Conservation (phyloP, 352 stramenopile species). For the Phytophthora palmivora region DNA sequence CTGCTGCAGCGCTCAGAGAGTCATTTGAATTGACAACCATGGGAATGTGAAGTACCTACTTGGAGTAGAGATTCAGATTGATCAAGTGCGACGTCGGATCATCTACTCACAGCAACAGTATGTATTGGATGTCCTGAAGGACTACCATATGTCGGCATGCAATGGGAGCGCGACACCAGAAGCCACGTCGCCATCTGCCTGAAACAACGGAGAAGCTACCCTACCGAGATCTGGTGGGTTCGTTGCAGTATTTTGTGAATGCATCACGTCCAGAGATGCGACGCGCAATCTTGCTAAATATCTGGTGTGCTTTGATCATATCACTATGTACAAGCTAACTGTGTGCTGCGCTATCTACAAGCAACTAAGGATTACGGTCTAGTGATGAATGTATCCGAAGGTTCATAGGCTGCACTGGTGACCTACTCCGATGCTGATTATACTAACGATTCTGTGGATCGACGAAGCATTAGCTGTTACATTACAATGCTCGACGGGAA, state of each 20-base stretch:
- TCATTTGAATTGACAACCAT: constrained; percentile 7
- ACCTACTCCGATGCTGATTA: constrained; percentile 10
- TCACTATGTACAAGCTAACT: constrained; percentile 2
- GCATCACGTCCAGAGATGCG: constrained; percentile 4
- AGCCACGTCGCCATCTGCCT: not conserved
- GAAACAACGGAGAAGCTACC: constrained; percentile 12
- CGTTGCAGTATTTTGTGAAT: constrained; percentile 3
- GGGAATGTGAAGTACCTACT: constrained; percentile 10
- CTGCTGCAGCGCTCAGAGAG: constrained; percentile 16
- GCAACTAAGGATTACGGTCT: constrained; percentile 3
- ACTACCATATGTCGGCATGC: too few species aligned
- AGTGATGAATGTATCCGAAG: constrained; percentile 5
- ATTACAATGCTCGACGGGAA: constrained; percentile 8
- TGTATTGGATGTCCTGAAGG: too few species aligned
- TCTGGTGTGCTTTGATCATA: constrained; percentile 3
- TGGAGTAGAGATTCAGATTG: constrained; percentile 18
- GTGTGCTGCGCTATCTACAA: constrained; percentile 13
- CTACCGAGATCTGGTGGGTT: constrained; percentile 14
- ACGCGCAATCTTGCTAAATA: constrained; percentile 2
- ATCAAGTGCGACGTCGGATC: constrained; percentile 1
- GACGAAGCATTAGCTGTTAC: not conserved
- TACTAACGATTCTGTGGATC: constrained; percentile 1
- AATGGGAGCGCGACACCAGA: too few species aligned
- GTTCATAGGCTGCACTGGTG: not conserved
- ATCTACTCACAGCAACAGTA: too few species aligned